Conservation (phyloP, 2,329 filamentous ascomycete species). For the Nigrospora osmanthi region DNA sequence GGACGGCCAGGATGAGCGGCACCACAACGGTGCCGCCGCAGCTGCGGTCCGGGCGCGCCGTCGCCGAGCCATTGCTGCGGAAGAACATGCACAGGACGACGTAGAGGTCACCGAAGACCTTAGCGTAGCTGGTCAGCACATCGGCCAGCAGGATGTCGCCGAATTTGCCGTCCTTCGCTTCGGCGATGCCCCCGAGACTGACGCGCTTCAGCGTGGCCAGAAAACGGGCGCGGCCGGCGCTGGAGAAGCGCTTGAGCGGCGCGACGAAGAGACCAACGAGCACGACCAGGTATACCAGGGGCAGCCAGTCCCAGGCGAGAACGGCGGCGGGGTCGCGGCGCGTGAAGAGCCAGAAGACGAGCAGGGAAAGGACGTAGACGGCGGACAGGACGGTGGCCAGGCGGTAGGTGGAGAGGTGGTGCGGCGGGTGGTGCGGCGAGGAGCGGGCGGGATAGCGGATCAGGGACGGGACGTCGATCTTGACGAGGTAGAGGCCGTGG, state of each 20-base stretch:
- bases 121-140: slow-evolving; percentile 89
- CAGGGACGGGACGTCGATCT: slow-evolving; percentile 80
- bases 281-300: slow-evolving; percentile 72
- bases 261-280: slow-evolving; percentile 65
- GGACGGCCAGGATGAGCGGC: slow-evolving; percentile 75
- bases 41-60: slow-evolving; percentile 69
- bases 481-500: slow-evolving; percentile 70
- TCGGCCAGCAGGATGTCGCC: slow-evolving; percentile 91
- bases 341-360: slow-evolving; percentile 79
- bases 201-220: slow-evolving; percentile 71
- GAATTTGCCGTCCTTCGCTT: slow-evolving; percentile 84
- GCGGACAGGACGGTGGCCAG: slow-evolving; percentile 70
- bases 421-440: slow-evolving; percentile 61
- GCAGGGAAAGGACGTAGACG: slow-evolving; percentile 62
- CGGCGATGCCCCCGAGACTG: slow-evolving; percentile 76
- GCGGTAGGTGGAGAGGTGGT: slow-evolving; percentile 79
- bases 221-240: slow-evolving; percentile 66
- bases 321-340: slow-evolving; percentile 62
- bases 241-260: slow-evolving; percentile 61
- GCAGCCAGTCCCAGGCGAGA: slow-evolving; percentile 74
- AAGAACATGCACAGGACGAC: slow-evolving; percentile 91
- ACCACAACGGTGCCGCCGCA: slow-evolving; percentile 77
- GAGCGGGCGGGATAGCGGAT: slow-evolving; percentile 78
- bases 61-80: slow-evolving; percentile 61
- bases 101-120: slow-evolving; percentile 83